Evolutionary conservation across 202 grass and related monocot species (phyloP).

Genomic region (Zoysia matrella): DNA sequence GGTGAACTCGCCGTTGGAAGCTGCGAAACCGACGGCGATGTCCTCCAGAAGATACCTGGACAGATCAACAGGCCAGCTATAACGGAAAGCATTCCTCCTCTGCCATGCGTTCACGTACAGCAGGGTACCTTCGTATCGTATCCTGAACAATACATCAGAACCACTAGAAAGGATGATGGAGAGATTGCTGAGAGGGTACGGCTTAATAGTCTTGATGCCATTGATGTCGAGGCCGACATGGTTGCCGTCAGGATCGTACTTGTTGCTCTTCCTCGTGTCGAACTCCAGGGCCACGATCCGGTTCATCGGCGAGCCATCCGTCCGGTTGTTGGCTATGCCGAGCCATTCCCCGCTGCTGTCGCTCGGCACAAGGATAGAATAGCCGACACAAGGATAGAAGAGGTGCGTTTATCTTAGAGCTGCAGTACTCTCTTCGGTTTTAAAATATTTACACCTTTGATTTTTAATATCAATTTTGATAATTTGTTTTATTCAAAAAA

Average conservation of each 20-base stretch:
- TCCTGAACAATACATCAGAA: neutral
- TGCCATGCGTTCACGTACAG: neutral
- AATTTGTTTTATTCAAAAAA: too few species aligned
- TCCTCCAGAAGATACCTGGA: slow-evolving; percentile 24
- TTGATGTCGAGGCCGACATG: slow-evolving; percentile 57
- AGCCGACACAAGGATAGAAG: neutral
- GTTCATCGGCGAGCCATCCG: slow-evolving; percentile 25
- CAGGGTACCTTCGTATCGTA: neutral
- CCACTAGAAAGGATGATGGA: slow-evolving; percentile 45
- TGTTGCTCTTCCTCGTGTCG: slow-evolving; percentile 57
- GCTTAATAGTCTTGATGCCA: neutral
- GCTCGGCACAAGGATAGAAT: neutral
- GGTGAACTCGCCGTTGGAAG: slow-evolving; percentile 31
- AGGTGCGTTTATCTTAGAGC: neutral
- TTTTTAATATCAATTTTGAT: too few species aligned
- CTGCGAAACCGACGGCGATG: slow-evolving; percentile 29
- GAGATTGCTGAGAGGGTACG: slow-evolving; percentile 40
- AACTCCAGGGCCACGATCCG: slow-evolving; percentile 56
- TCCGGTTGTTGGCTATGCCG: slow-evolving; percentile 32
- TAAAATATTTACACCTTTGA: too few species aligned
- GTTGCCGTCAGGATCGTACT: slow-evolving; percentile 44
- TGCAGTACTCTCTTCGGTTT: too few species aligned
- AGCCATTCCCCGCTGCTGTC: slow-evolving; percentile 63
- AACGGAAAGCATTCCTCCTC: neutral
- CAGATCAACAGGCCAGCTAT: neutral